A percentile compares a stretch with the other conserved stretches of the same genome.
Conservation (phyloP, 140 eudicot genomes). For the Eryngium alpinum region DNA sequence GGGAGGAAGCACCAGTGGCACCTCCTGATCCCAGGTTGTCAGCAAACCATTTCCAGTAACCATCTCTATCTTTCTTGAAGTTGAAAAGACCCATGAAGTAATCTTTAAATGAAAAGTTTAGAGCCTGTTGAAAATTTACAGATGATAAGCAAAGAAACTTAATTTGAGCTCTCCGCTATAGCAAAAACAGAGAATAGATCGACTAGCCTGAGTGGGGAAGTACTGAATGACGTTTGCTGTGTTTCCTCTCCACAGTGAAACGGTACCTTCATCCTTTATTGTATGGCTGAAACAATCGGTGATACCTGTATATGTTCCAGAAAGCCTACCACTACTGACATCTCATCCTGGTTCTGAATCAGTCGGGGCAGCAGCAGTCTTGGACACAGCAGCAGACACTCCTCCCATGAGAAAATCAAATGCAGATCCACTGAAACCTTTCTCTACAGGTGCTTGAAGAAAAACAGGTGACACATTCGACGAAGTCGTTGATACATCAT, state of each 20-base stretch:
- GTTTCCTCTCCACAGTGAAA: conserved; percentile 56
- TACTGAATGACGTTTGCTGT: conserved; percentile 59
- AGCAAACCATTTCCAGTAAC: no score
- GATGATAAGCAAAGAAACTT: not conserved
- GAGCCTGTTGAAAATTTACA: conserved; percentile 26
- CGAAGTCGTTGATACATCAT: conserved; percentile 25
- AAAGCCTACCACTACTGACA: conserved; percentile 46
- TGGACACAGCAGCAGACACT: conserved; percentile 63
- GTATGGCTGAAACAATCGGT: conserved; percentile 47
- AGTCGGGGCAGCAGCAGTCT: conserved; percentile 16
- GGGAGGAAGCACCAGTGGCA: conserved; percentile 54
- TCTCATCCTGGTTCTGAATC: conserved; percentile 58
- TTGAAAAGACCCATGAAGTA: conserved; percentile 48
- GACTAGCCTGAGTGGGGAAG: conserved; percentile 8
- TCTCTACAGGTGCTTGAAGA: conserved; percentile 53
- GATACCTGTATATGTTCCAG: conserved; percentile 49
- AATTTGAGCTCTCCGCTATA: not conserved
- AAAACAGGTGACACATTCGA: conserved; percentile 31
- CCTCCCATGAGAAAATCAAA: conserved; percentile 58
- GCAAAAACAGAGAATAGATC: not conserved
- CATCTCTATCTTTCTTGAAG: conserved; percentile 37
- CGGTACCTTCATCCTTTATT: conserved; percentile 43
- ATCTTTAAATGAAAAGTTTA: conserved; percentile 51
- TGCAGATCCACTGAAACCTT: conserved; percentile 40
- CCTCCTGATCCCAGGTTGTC: conserved; percentile 41